These are phyloP conservation scores for Nakazawaea ishiwadae DNA, from an alignment of 805 yeast species.

Conservation along the genomic window DNA sequence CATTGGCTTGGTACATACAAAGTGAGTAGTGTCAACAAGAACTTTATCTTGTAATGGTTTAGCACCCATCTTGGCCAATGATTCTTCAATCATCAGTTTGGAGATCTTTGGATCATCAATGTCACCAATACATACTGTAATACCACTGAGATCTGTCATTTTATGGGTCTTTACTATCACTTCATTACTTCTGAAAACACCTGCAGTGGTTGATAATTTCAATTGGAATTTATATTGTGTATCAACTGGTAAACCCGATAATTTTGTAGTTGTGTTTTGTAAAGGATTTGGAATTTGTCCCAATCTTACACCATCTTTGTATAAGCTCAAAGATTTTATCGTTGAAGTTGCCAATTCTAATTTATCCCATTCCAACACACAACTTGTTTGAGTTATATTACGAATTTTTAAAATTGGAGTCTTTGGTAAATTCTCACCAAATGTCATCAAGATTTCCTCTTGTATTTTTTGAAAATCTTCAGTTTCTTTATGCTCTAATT, in stretches of 20 bases:
- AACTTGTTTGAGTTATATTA: slow-evolving; percentile 90
- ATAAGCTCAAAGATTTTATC: slow-evolving; percentile 69
- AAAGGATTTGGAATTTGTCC: slow-evolving; percentile 84
- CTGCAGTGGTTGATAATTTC: slow-evolving; percentile 84
- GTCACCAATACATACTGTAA: slow-evolving; percentile 85
- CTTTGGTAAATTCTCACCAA: slow-evolving; percentile 69
- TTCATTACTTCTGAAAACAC: slow-evolving; percentile 65
- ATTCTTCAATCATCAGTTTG: slow-evolving; percentile 53
- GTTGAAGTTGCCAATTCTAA: slow-evolving; percentile 79
- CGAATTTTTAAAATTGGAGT: slow-evolving; percentile 63
- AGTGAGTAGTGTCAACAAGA: slow-evolving; percentile 91
- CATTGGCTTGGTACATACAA: slow-evolving; percentile 64
- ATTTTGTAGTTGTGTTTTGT: slow-evolving; percentile 73
- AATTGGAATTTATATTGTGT: slow-evolving; percentile 75
- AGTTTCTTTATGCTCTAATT: slow-evolving; percentile 58
- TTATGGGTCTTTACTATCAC: slow-evolving; percentile 80
- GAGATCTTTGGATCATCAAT: slow-evolving; percentile 51
- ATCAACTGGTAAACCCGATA: slow-evolving; percentile 89
- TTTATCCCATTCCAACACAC: slow-evolving; percentile 93
- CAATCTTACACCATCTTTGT: slow-evolving; percentile 67
- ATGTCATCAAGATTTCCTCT: slow-evolving; percentile 63
- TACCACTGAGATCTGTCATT: slow-evolving; percentile 93
- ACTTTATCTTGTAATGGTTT: slow-evolving; percentile 70
- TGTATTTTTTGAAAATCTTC: slow-evolving; percentile 61
- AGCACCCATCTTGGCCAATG: slow-evolving; percentile 74